Base-by-base conservation (phyloP, 2,329 filamentous ascomycete genomes). In the Madurella mycetomatis region DNA sequence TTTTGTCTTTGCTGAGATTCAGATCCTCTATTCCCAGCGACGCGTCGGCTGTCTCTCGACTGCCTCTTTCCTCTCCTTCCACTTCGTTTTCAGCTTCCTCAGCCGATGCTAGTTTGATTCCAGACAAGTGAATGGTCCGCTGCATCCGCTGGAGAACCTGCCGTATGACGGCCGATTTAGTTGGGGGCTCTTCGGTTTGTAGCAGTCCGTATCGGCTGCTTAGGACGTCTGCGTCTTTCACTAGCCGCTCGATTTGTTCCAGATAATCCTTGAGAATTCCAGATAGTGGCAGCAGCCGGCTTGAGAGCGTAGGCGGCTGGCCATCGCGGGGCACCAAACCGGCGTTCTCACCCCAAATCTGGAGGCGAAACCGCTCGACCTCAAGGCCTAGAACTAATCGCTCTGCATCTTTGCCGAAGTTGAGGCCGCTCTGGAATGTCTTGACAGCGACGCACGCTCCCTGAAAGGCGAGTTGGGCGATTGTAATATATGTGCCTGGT, bases 321-420 rank as follows among this genome's bases (percentile, higher is more conserved):
- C 50, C 53, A 5, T 44, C 45, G 1, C 9, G 48, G n/a, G 47
- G 53, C 12, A 42, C 51, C 17, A 59, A 44, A 12, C 54, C 57
- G 3, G 48, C 49, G 30, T 59, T 59, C 49, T 59, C 57, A 8
- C 57, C 54, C 57, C 57, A 59, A 13, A 56, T 42, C 13, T 48
- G 54, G 12, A 59, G 54, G 11, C 57, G 57, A 31, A 59, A 56
- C 4, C 57, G 51, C 46, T 59, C 57, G 34, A 59, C 51, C 40
- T 60, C 52, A 18, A 57, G 44, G 9, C 42, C 47, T 17, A 55
- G 47, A 7, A 57, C 49, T 7, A 60, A 52, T 13, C 49, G 52
- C 48, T 60, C 55, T 7, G 58, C 55, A 41, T 55, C 58, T 12
- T 51, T 25, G 44, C 39, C 48, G 25, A 51, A 59, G 42, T 51